Conservation (phyloP, 2,329 filamentous ascomycete species). For the Ascochyta lentis region DNA sequence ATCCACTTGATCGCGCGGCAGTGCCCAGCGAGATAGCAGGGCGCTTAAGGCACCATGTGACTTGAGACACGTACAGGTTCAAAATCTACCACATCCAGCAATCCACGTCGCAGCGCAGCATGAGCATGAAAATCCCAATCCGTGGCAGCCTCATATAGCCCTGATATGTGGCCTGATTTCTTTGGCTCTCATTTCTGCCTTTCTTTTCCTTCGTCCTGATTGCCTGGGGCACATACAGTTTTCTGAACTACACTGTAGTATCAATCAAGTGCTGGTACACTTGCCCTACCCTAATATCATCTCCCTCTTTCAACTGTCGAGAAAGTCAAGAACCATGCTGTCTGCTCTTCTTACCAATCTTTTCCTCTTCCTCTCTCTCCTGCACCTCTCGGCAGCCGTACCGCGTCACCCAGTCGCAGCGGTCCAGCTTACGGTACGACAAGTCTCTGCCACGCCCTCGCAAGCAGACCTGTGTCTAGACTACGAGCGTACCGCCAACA, state of each 20-base stretch:
- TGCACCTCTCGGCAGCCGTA: constrained; percentile 26
- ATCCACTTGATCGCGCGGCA: not conserved
- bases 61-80: constrained; percentile 38
- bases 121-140: constrained; percentile 29
- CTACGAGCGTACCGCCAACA: constrained; percentile 56
- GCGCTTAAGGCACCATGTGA: constrained; percentile 32
- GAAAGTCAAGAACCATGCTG: constrained; percentile 30
- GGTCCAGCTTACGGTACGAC: constrained; percentile 35
- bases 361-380: constrained; percentile 36
- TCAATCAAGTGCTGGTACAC: constrained; percentile 41
- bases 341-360: constrained; percentile 34
- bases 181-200: constrained; percentile 26
- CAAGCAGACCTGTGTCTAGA: constrained; percentile 48
- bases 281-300: constrained; percentile 17
- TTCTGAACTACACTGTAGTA: not conserved
- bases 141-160: constrained; percentile 38
- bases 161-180: constrained; percentile 41
- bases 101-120: constrained; percentile 39
- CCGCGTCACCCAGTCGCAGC: constrained; percentile 20
- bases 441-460: constrained; percentile 33
- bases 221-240: constrained; percentile 29
- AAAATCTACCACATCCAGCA: constrained; percentile 34
- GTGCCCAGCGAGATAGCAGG: constrained; percentile 20
- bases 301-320: not conserved
- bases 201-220: constrained; percentile 25